These are phyloP conservation scores for Gloeostereum incarnatum DNA, from an alignment of 768 basidiomycete genomes.

Conservation along the genomic window DNA sequence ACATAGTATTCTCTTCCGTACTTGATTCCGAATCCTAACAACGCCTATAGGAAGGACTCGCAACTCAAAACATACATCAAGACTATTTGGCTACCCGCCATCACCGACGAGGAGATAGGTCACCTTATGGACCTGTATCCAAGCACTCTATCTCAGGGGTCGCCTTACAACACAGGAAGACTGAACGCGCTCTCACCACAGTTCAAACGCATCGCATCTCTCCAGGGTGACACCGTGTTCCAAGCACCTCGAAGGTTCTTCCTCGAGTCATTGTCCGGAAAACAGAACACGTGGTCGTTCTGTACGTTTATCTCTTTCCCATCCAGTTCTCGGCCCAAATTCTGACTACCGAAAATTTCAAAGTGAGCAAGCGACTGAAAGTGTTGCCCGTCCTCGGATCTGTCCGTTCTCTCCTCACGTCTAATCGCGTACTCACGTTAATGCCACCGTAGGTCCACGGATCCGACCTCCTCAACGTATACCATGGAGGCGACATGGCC, in stretches of 20 bases:
- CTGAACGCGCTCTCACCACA: conserved; percentile 19
- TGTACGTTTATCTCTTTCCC: conserved; percentile 15
- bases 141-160: conserved; percentile 18
- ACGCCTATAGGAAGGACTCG: conserved; percentile 9
- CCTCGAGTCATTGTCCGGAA: conserved; percentile 19
- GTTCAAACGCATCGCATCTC: conserved; percentile 25
- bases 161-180: conserved; percentile 25
- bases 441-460: conserved; percentile 13
- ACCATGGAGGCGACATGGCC: conserved; percentile 13
- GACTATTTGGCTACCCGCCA: conserved; percentile 10
- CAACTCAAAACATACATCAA: conserved; percentile 12
- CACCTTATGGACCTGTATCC: conserved; percentile 13
- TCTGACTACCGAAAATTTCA: background rate
- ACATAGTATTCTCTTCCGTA: background rate
- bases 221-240: conserved; percentile 27
- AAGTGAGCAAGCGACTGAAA: conserved; percentile 20
- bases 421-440: background rate
- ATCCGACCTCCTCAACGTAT: conserved; percentile 15
- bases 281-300: conserved; percentile 28
- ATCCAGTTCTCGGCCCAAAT: background rate
- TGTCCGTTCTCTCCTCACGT: conserved; percentile 6
- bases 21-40: background rate
- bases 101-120: conserved; percentile 1
- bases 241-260: conserved; percentile 26
- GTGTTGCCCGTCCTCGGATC: conserved; percentile 16